phyloP scores from a whole-genome alignment of 2,329 filamentous ascomycete species.

The Ceratocystis eucalypticola region DNA sequence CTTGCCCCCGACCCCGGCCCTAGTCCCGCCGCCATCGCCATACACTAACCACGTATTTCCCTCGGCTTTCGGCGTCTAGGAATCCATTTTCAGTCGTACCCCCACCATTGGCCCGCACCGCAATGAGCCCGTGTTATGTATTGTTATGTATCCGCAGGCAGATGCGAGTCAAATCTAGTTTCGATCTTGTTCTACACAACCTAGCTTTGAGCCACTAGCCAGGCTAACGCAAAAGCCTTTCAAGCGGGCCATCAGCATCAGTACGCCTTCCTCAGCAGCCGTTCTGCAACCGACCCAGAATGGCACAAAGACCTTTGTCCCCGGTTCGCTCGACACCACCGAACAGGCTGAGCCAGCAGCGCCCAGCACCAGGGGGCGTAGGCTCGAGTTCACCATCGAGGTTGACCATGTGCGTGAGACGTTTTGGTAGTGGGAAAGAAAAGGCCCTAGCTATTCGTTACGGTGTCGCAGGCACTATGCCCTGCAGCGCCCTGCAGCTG shows the following conservation, averaged over 20 bases:
- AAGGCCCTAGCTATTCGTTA: conserved; percentile 25
- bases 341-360: too few relatives aligned
- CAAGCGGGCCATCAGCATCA: conserved; percentile 13
- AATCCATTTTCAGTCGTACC: conserved; percentile 7
- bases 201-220: conserved; percentile 6
- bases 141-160: background rate
- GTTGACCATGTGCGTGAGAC: conserved; percentile 26
- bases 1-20: background rate
- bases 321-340: too few relatives aligned
- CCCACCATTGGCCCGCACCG: conserved; percentile 13
- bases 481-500: conserved; percentile 28
- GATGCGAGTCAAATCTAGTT: background rate
- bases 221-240: conserved; percentile 2
- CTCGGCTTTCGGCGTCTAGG: conserved; percentile 15
- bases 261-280: conserved; percentile 8
- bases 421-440: conserved; percentile 33
- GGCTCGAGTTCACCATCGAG: conserved; percentile 27
- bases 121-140: conserved; percentile 7
- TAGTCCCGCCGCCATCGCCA: background rate
- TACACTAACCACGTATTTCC: conserved; percentile 12
- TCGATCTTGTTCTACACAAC: conserved; percentile 9
- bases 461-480: conserved; percentile 29
- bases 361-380: conserved; percentile 17
- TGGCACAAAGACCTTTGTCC: conserved; percentile 4
- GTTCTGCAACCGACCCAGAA: background rate